Conservation (phyloP, 164 flowering plant species). For the Vitis rupestris region DNA sequence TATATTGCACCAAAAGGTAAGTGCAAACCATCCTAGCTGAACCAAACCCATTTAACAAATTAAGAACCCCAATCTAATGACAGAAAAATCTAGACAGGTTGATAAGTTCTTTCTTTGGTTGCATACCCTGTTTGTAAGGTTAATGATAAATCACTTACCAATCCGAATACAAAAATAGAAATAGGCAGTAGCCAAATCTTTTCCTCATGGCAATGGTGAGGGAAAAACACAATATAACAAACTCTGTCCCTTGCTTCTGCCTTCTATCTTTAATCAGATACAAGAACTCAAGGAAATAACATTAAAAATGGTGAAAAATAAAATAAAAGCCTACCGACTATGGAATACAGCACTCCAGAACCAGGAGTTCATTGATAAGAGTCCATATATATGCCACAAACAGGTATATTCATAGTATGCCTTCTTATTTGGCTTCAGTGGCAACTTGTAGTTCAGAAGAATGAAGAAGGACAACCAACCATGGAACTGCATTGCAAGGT, state of each 20-base stretch:
- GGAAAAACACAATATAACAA: neutral
- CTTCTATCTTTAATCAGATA: neutral
- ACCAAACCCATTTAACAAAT: neutral
- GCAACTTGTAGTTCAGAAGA: conserved; percentile 75
- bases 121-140: no score
- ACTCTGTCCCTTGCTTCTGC: neutral
- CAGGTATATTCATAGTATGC: conserved; percentile 66
- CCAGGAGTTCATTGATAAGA: conserved; percentile 85
- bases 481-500: conserved; percentile 84
- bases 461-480: conserved; percentile 90
- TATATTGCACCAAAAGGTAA: neutral
- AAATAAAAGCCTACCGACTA: conserved; percentile 55
- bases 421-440: conserved; percentile 54
- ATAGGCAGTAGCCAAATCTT: neutral
- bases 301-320: neutral
- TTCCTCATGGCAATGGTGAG: neutral
- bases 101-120: no score
- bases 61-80: neutral
- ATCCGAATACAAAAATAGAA: no score
- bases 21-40: neutral
- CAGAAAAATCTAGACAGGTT: no score
- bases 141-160: no score
- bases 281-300: neutral
- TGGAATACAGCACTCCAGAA: conserved; percentile 93
- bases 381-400: conserved; percentile 79